These are phyloP conservation scores for Chaetomium fimeti DNA, from an alignment of 495 filamentous ascomycete species.

Conservation along the genomic window DNA sequence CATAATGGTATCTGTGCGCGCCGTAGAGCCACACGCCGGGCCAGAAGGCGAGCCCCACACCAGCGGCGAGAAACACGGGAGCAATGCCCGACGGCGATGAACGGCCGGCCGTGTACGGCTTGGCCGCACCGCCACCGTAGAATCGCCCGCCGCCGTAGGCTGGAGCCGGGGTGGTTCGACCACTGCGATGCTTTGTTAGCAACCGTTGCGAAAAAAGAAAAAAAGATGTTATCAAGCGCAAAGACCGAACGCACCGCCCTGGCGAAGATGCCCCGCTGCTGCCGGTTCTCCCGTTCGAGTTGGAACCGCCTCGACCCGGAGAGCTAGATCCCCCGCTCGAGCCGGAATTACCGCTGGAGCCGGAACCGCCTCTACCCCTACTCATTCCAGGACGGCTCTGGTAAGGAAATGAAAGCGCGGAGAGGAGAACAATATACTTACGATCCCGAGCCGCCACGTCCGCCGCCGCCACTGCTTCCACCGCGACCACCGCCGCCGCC, in stretches of 20 bases:
- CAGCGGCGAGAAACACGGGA: constrained; percentile 57
- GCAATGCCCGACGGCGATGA: constrained; percentile 58
- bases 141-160: constrained; percentile 65
- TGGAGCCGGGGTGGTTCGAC: constrained; percentile 58
- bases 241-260: constrained; percentile 1
- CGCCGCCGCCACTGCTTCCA: constrained; percentile 29
- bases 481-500: constrained; percentile 29
- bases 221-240: neutral
- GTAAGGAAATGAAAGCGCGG: neutral
- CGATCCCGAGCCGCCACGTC: constrained; percentile 25
- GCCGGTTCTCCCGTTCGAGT: too few species aligned
- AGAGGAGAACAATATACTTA: constrained; percentile 4
- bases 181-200: neutral
- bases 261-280: neutral
- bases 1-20: constrained; percentile 69
- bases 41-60: constrained; percentile 54
- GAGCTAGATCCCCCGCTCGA: neutral
- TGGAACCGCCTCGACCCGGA: too few species aligned
- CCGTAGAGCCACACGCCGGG: constrained; percentile 60
- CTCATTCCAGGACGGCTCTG: neutral
- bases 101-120: constrained; percentile 65
- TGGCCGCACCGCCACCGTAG: constrained; percentile 73
- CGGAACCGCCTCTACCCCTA: constrained; percentile 4
- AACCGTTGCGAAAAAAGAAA: neutral
- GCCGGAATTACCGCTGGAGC: neutral